Evolutionary conservation across 768 basidiomycete species (phyloP).

Genomic region (Hemileccinum impolitum): DNA sequence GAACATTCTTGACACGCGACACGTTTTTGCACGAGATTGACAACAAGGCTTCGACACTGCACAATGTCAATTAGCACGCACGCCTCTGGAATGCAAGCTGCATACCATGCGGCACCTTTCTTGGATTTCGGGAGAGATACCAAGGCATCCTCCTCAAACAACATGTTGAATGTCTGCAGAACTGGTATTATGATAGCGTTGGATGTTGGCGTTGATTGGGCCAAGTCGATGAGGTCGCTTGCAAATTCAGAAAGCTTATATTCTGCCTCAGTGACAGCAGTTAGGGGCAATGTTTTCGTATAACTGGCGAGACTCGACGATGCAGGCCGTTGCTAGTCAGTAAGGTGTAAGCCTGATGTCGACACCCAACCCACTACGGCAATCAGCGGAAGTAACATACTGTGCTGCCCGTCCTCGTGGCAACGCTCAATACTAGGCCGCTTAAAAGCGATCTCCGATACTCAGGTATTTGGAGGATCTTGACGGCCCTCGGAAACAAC

Average conservation of each 20-base stretch:
- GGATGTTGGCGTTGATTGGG: conserved; percentile 48
- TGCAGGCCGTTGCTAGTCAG: conserved; percentile 62
- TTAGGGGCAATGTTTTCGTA: conserved; percentile 48
- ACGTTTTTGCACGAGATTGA: conserved; percentile 60
- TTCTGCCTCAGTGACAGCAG: conserved; percentile 19
- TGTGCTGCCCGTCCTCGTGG: conserved; percentile 80
- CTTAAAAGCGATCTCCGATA: conserved; percentile 63
- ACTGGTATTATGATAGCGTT: conserved; percentile 83
- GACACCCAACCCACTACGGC: conserved; percentile 5
- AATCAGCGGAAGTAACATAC: conserved; percentile 43
- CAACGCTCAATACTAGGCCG: conserved; percentile 76
- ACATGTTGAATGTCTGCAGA: conserved; percentile 67
- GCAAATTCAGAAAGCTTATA: conserved; percentile 54
- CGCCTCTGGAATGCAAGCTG: conserved; percentile 15
- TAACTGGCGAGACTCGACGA: conserved; percentile 59
- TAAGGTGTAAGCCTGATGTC: conserved; percentile 4
- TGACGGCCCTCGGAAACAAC: conserved; percentile 73
- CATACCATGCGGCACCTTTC: conserved; percentile 53
- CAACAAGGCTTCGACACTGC: conserved; percentile 54
- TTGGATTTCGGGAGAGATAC: conserved; percentile 43
- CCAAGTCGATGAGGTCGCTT: conserved; percentile 54
- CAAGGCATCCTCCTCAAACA: conserved; percentile 69
- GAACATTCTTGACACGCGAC: conserved; percentile 73
- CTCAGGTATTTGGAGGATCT: conserved; percentile 54
- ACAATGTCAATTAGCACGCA: conserved; percentile 10